phyloP scores from a whole-genome alignment of 352 stramenopile genomes.

The Phytophthora boehmeriae region DNA sequence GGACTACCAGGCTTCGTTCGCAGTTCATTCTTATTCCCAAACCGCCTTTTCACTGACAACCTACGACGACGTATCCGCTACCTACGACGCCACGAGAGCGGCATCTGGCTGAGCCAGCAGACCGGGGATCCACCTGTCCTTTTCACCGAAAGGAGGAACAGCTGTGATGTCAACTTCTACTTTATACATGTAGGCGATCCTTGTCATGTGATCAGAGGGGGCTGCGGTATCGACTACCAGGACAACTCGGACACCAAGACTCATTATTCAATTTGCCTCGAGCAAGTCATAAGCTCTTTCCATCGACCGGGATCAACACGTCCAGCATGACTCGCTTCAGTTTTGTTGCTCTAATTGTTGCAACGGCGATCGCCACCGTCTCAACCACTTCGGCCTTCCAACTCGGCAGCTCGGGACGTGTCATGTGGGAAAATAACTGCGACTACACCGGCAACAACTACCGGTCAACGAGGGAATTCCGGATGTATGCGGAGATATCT shows the following conservation, averaged over 20 bases:
- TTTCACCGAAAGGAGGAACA: constrained; percentile 10
- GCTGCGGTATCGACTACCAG: neutral
- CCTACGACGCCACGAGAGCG: too few relatives aligned
- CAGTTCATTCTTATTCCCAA: too few relatives aligned
- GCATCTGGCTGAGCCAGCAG: too few relatives aligned
- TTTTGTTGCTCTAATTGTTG: constrained; percentile 3
- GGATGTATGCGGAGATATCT: constrained; percentile 35
- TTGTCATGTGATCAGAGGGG: neutral
- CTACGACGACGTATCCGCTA: too few relatives aligned
- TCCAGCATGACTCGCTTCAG: constrained; percentile 8
- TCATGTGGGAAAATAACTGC: constrained; percentile 34
- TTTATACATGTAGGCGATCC: neutral
- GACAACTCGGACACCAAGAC: neutral
- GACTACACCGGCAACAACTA: constrained; percentile 30
- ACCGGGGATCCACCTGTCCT: neutral
- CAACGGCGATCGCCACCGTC: neutral
- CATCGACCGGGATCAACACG: neutral
- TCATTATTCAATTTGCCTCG: constrained; percentile 13
- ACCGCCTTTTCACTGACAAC: too few relatives aligned
- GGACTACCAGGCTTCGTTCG: too few relatives aligned
- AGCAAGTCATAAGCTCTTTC: neutral
- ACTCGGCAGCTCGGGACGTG: constrained; percentile 19
- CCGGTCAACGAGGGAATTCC: constrained; percentile 15
- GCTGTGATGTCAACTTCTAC: constrained; percentile 3
- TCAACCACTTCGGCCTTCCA: constrained; percentile 13